Evolutionary conservation across 2,329 filamentous ascomycete genomes (phyloP).

Genomic region (Purpureocillium takamizusanense): DNA sequence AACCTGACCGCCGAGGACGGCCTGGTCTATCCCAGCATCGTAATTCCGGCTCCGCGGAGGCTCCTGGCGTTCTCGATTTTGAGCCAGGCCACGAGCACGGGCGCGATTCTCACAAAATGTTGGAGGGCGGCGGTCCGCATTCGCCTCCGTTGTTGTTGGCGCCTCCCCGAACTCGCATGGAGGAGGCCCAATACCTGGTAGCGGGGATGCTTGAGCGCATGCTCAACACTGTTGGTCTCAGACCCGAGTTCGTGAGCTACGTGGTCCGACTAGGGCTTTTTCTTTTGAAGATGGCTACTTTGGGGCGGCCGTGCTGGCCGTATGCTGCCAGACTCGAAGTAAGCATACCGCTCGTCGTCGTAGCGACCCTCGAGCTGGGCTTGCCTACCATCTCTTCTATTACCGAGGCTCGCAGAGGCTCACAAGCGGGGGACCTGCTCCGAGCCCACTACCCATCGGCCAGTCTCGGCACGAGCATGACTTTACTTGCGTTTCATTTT

Average conservation of each 20-base stretch:
- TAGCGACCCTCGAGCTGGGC: conserved; percentile 60
- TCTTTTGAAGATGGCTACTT: conserved; percentile 54
- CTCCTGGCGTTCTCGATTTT: background rate
- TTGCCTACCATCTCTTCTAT: conserved; percentile 17
- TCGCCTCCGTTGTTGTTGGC: conserved; percentile 34
- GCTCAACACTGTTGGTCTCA: conserved; percentile 13
- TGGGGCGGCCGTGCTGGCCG: conserved; percentile 63
- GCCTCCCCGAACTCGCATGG: conserved; percentile 30
- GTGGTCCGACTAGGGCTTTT: conserved; percentile 52
- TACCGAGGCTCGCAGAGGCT: conserved; percentile 4
- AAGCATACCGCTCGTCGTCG: conserved; percentile 55
- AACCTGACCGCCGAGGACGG: background rate
- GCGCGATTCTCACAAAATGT: background rate
- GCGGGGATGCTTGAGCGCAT: conserved; percentile 24
- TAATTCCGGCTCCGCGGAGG: background rate
- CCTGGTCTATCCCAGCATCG: background rate
- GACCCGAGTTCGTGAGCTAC: conserved; percentile 21
- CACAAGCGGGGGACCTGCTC: conserved; percentile 2
- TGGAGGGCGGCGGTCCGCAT: background rate
- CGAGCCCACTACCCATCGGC: conserved; percentile 12
- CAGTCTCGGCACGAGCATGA: conserved; percentile 19
- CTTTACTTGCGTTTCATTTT: conserved; percentile 24
- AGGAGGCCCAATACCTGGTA: conserved; percentile 22
- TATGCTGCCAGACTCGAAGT: conserved; percentile 57
- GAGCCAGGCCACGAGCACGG: background rate